These are phyloP conservation scores for Cryptococcus sp. DNA, from an alignment of 1,284 basidiomycete species.

Conservation along the genomic window DNA sequence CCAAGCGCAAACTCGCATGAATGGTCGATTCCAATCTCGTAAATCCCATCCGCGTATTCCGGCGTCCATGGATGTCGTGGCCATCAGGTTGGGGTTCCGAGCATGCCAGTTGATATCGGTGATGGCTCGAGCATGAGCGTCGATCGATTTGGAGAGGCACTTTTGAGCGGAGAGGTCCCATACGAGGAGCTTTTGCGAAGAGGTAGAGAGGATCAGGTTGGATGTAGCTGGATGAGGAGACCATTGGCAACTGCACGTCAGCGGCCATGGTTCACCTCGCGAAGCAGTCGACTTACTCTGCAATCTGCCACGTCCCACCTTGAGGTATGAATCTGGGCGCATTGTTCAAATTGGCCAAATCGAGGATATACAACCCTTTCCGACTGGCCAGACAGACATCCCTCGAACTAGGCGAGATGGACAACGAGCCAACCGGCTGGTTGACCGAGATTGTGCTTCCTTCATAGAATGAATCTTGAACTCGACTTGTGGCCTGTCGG, in stretches of 20 bases:
- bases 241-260: constrained; percentile 65
- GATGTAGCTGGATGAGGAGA: constrained; percentile 80
- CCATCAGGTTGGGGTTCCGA: constrained; percentile 61
- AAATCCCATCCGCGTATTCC: constrained; percentile 70
- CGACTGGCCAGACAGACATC: constrained; percentile 57
- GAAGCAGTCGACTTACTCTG: constrained; percentile 54
- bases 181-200: constrained; percentile 89
- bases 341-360: constrained; percentile 78
- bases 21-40: constrained; percentile 41
- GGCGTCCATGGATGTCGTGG: constrained; percentile 50
- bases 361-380: constrained; percentile 93
- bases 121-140: constrained; percentile 83
- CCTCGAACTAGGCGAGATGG: constrained; percentile 46
- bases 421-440: constrained; percentile 49
- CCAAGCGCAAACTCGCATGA: constrained; percentile 48
- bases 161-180: constrained; percentile 73
- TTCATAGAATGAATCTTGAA: constrained; percentile 34
- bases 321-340: constrained; percentile 91
- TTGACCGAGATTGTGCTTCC: constrained; percentile 44
- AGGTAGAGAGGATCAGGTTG: constrained; percentile 91
- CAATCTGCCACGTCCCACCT: constrained; percentile 93
- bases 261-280: too few species aligned
- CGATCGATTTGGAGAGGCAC: constrained; percentile 71
- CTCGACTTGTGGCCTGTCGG: constrained; percentile 1
- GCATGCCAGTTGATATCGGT: constrained; percentile 97